These are phyloP conservation scores for Zizania latifolia DNA, from an alignment of 176 grass and related monocot species.

Conservation along the genomic window DNA sequence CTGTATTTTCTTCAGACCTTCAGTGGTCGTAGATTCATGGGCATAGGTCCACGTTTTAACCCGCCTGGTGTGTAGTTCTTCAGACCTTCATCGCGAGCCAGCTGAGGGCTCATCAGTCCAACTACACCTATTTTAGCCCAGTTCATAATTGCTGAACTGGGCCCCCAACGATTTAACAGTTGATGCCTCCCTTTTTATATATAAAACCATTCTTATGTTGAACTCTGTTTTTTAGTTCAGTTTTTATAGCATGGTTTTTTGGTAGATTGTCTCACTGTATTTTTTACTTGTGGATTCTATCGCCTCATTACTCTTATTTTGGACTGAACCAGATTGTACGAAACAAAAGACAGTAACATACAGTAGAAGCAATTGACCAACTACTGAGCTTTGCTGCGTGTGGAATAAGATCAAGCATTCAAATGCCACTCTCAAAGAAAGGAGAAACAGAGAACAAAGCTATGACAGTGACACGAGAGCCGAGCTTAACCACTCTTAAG, in stretches of 20 bases:
- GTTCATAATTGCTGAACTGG: background rate
- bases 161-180: background rate
- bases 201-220: no score
- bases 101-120: background rate
- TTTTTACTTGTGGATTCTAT: no score
- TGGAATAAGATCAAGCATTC: background rate
- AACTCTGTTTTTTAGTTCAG: no score
- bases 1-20: no score
- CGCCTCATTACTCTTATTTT: background rate
- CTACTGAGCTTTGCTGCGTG: no score
- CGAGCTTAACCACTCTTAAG: background rate
- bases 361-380: background rate
- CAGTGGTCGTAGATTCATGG: no score
- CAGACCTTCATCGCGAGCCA: background rate
- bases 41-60: no score
- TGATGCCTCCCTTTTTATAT: no score
- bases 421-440: background rate
- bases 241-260: no score
- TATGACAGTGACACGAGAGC: background rate
- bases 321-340: background rate
- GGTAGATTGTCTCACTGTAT: no score
- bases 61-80: no score
- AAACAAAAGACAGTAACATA: background rate
- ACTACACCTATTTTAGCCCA: background rate
- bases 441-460: background rate